Evolutionary conservation across 805 yeast genomes (phyloP), one percentile per base, ranked within the genome.

Genomic region (Ogataea wickerhamii): DNA sequence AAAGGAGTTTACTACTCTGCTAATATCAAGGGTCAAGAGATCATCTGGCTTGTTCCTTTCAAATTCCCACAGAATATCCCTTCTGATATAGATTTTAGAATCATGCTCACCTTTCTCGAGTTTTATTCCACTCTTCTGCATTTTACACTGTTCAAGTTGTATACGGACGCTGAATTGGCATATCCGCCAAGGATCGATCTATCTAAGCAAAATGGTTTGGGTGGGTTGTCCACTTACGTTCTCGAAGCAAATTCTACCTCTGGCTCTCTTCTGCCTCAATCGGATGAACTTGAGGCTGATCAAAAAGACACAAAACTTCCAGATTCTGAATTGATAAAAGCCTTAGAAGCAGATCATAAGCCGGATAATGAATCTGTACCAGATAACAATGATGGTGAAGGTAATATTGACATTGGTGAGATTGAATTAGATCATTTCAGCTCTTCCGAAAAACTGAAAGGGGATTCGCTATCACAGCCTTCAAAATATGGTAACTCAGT

Each of bases 1-100:
- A 93, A 93, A 65, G 98, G 98, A 68, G 94, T 91, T 13, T 93
- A 93, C 65, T 93, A 91, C 60, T 87, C 88, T 61, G 98, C 96
- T 23, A 76, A 61, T 45, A 79, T 93, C 32, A 80, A 76, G 61
- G 98, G 98, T 49, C 96, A 88, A 63, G 95, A 87, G 49, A 74
- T 93, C 32, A 77, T 91, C 66, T 93, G 98, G 98, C 77, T 93
- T 43, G 95, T 87, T 32, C 98, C 98, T 18, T 93, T 82, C 75
- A 93, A 88, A 64, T 93, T 89, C 70, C 96, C 98, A 14, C 95
- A 91, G 63, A 85, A 85, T 63, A 83, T 93, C 51, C 98, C 98
- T 32, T 66, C 82, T 31, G 98, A 93, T 63, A 80, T 93, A 43
- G 98, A 93, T 66, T 91, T 93, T 71, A 77, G 93, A 64, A 87